Evolutionary conservation across 2,329 filamentous ascomycete genomes (phyloP), one percentile per base, ranked within the genome.

Genomic region (Colletotrichum gloeosporioides): DNA sequence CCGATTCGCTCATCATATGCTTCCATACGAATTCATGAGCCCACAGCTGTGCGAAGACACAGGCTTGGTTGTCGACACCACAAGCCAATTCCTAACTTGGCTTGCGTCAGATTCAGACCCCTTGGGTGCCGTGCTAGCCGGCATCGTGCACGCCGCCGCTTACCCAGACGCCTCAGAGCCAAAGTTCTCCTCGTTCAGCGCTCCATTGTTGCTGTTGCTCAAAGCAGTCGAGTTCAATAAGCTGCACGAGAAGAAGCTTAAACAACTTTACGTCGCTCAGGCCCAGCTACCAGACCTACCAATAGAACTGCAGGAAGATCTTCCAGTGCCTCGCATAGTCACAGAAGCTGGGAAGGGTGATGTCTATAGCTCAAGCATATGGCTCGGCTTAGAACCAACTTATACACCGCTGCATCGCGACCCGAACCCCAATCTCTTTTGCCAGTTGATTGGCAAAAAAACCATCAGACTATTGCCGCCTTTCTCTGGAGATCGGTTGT

Each of bases 361-460:
- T 82, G 85, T 98, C n/a, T 98, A 99, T 82, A 91, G 90, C 80
- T 93, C 94, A 0, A 98, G 95, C 79, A 87, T 99, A 59, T 99
- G 96, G 96, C 89, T 99, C 15, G 97, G 97, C 1, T 88, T 93
- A 16, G 92, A 95, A 53, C 95, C 95, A 1, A 98, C 96, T 0
- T 96, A 95, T 80, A 98, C 97, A 1, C 96, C 97, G 5, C 87
- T 98, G 4, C 97, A 99, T 84, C 92, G 94, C 71, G 97, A 99
- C 81, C 97, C 97, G 1, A 99, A 99, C 80, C 95, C 95, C 0
- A 99, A 99, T 82, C 81, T 98, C 0, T 98, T 99, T 82, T 92
- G 95, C 62, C 97, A 99, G 84, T 84, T 99, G 15, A 92, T 91
- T 18, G 92, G 95, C 6, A 84, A 82, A 68, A 99, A 99, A 84